Percentiles rank a stretch among this genome's conserved stretches.
Evolutionary conservation across 306 rosid genomes (phyloP).

Genomic region (Cucumis hystrix): DNA sequence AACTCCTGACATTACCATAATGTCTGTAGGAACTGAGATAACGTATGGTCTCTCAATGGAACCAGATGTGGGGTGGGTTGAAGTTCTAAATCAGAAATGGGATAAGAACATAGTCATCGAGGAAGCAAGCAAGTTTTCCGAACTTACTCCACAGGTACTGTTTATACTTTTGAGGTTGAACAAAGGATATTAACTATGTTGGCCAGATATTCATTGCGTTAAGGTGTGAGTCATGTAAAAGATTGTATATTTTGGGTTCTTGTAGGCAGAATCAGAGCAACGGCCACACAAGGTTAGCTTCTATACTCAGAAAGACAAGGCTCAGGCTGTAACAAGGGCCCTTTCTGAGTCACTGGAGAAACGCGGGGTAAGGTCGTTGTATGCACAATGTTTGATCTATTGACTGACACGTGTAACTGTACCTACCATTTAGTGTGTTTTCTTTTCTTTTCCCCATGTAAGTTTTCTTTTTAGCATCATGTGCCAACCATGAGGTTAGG

Average conservation of each 20-base stretch:
- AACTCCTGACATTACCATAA: slow-evolving; percentile 83
- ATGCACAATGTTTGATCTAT: not conserved
- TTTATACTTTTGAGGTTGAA: not conserved
- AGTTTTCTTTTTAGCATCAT: too few species aligned
- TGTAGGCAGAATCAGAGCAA: slow-evolving; percentile 87
- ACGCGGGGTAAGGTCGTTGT: slow-evolving; percentile 49
- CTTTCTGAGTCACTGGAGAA: slow-evolving; percentile 47
- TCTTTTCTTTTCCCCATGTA: too few species aligned
- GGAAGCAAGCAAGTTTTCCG: slow-evolving; percentile 64
- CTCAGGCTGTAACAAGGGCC: slow-evolving; percentile 47
- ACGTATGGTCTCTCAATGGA: slow-evolving; percentile 72
- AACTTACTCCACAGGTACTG: slow-evolving; percentile 73
- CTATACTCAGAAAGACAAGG: slow-evolving; percentile 67
- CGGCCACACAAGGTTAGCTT: slow-evolving; percentile 89
- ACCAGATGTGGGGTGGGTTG: slow-evolving; percentile 85
- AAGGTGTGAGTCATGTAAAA: slow-evolving; percentile 8
- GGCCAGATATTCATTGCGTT: not conserved
- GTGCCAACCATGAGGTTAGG: not conserved
- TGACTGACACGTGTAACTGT: not conserved
- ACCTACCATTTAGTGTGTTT: not conserved
- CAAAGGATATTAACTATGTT: slow-evolving; percentile 1
- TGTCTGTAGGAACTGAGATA: slow-evolving; percentile 99
- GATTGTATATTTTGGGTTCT: slow-evolving; percentile 5
- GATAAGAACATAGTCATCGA: slow-evolving; percentile 51
- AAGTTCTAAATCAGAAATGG: slow-evolving; percentile 73